Evolutionary conservation across 2,329 filamentous ascomycete genomes (phyloP), one percentile per base, ranked within the genome.

Genomic region (Leptographium procerum): DNA sequence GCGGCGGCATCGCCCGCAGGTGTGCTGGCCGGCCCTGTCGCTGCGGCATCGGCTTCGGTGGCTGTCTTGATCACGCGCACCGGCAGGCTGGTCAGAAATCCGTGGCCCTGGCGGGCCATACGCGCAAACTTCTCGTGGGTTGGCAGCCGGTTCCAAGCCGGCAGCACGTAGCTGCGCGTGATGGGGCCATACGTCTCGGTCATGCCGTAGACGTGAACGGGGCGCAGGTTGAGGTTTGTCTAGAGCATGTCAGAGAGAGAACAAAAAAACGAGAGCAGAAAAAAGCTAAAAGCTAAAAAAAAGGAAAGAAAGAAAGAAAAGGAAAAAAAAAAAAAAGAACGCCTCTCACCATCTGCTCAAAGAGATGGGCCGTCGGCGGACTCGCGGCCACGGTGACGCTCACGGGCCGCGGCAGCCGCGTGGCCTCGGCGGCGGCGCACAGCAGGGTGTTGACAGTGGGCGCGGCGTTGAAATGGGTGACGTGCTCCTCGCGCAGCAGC

Each of bases 371-470:
- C 0, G 88, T 91, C 0, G 94, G 94, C 5, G 94, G 94, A 60
- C 86, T 91, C 2, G 92, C 94, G 3, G 94, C 94, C 3, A 99
- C 94, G 0, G 91, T 96, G 7, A 99, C 94, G 19, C 84, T 80
- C 11, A 97, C 91, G 0, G 85, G 82, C 1, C 83, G 73, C 0
- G 84, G 76, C 1, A 99, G 77, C 53, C 72, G 80, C 64, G 80
- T 81, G 2, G 94, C 92, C 69, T 91, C 86, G 47, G 85, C 79
- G 3, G 88, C 81, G 14, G 87, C 87, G 68, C 94, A 96, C 3
- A 99, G 82, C 1, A 97, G 75, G 0, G 92, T 99, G 70, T 97
- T 97, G 56, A 99, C 94, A 0, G 94, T 99, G 0, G 94, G 94
- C 0, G 92, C 94, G 1, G 92, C 92, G 68, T 92, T 95, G 75